Conservation (phyloP, 78 protist species). For the Pigoraptor vietnamica region DNA sequence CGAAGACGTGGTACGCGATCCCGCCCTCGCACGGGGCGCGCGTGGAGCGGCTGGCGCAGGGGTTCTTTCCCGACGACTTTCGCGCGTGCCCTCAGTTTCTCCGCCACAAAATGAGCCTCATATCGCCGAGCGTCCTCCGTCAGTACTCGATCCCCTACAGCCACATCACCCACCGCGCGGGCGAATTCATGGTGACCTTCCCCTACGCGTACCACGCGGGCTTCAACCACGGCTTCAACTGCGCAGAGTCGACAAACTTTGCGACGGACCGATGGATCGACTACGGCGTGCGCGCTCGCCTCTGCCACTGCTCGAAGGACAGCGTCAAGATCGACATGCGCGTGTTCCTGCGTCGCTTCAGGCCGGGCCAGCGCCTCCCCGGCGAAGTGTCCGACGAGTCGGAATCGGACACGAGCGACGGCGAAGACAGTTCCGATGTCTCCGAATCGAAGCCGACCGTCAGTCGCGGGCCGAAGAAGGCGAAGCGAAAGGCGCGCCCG, state of each 20-base stretch:
- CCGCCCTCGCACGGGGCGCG: conserved; percentile 7
- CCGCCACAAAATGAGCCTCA: conserved; percentile 22
- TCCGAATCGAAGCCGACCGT: too few relatives aligned
- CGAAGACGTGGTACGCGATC: conserved; percentile 44
- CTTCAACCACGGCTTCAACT: conserved; percentile 40
- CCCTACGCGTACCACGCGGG: conserved; percentile 62
- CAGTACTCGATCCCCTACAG: neutral
- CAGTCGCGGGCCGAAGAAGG: too few relatives aligned
- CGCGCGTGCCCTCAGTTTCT: conserved; percentile 1
- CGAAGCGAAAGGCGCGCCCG: too few relatives aligned
- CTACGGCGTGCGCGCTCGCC: neutral
- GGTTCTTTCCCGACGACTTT: neutral
- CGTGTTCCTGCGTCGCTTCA: neutral
- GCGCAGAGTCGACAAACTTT: conserved; percentile 37
- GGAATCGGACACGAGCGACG: neutral
- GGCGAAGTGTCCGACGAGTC: neutral
- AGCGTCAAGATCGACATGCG: conserved; percentile 19
- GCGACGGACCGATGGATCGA: conserved; percentile 14
- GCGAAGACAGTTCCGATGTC: neutral
- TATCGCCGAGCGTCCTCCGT: conserved; percentile 1
- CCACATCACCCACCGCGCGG: conserved; percentile 19
- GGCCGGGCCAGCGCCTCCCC: neutral
- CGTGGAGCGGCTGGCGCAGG: conserved; percentile 2
- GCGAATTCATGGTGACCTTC: conserved; percentile 60
- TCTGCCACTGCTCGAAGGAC: conserved; percentile 15